These are phyloP conservation scores for Chlorella ohadii DNA, from an alignment of 139 green algal genomes.

Conservation along the genomic window DNA sequence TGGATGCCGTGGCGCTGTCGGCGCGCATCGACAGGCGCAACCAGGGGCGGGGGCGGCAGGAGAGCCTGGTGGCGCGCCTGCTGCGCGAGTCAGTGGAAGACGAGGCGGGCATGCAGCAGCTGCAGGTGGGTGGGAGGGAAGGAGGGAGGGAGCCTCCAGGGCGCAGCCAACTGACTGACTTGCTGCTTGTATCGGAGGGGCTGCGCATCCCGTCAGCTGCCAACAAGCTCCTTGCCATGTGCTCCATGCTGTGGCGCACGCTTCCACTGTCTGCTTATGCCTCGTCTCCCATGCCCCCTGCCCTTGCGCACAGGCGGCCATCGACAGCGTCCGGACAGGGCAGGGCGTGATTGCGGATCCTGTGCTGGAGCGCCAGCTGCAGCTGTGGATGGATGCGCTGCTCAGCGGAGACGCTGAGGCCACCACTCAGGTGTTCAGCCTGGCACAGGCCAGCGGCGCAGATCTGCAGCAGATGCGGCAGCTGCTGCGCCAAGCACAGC, in stretches of 20 bases:
- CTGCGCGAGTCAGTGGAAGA: slow-evolving; percentile 23
- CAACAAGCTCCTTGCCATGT: too few species aligned
- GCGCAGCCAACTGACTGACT: neutral
- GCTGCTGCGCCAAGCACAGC: slow-evolving; percentile 22
- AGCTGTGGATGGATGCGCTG: slow-evolving; percentile 27
- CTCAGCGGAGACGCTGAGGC: neutral
- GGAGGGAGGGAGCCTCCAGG: too few species aligned
- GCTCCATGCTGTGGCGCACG: too few species aligned
- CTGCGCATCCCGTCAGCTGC: neutral
- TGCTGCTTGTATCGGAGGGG: neutral
- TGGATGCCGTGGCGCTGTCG: neutral
- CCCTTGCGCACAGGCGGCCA: slow-evolving; percentile 27
- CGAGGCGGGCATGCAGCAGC: slow-evolving; percentile 4
- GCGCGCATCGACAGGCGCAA: neutral
- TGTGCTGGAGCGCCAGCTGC: neutral
- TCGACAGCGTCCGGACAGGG: slow-evolving; percentile 5
- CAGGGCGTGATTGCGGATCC: slow-evolving; percentile 29
- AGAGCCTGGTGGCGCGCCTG: slow-evolving; percentile 22
- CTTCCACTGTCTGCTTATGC: too few species aligned
- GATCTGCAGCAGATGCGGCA: slow-evolving; percentile 33
- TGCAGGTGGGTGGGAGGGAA: slow-evolving; percentile 15
- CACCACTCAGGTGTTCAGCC: neutral
- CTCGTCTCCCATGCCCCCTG: too few species aligned
- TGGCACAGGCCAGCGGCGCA: neutral
- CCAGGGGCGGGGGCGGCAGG: slow-evolving; percentile 23